Evolutionary conservation across 139 green algal species (phyloP).

Genomic region (Monoraphidium neglectum): DNA sequence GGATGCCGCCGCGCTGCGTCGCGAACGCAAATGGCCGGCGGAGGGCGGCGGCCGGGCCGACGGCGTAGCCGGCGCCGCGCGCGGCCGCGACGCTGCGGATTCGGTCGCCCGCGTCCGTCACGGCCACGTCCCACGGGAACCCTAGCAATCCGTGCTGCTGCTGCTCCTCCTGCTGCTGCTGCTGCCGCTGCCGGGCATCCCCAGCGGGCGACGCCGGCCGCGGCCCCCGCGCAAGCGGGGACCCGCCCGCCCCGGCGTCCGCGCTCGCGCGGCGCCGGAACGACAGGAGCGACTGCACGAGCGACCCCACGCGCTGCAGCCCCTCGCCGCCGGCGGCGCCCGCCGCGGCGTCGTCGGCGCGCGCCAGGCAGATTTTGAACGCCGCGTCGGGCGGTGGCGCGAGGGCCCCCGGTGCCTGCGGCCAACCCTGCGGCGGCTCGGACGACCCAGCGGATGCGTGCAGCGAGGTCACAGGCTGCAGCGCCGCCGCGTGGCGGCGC

Average conservation of each 20-base stretch:
- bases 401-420: background rate
- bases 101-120: constrained; percentile 40
- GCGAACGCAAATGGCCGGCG: constrained; percentile 26
- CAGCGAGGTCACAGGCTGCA: constrained; percentile 4
- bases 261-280: too few species aligned
- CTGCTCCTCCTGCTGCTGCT: constrained; percentile 29
- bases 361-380: constrained; percentile 10
- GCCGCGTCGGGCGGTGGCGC: constrained; percentile 10
- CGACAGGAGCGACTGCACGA: too few species aligned
- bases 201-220: background rate
- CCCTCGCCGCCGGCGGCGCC: background rate
- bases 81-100: constrained; percentile 35
- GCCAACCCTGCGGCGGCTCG: background rate
- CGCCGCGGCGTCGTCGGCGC: constrained; percentile 6
- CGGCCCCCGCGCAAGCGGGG: background rate
- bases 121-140: constrained; percentile 18
- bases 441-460: background rate
- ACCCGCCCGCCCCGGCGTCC: too few species aligned
- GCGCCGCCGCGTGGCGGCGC: constrained; percentile 14
- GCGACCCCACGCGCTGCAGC: too few species aligned
- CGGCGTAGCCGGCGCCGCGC: constrained; percentile 6
- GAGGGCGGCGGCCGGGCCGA: background rate
- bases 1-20: constrained; percentile 8
- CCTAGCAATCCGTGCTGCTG: constrained; percentile 18
- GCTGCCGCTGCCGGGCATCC: background rate